Base-by-base conservation (phyloP, 106 monocot genomes). In the Agapanthus africanus region DNA sequence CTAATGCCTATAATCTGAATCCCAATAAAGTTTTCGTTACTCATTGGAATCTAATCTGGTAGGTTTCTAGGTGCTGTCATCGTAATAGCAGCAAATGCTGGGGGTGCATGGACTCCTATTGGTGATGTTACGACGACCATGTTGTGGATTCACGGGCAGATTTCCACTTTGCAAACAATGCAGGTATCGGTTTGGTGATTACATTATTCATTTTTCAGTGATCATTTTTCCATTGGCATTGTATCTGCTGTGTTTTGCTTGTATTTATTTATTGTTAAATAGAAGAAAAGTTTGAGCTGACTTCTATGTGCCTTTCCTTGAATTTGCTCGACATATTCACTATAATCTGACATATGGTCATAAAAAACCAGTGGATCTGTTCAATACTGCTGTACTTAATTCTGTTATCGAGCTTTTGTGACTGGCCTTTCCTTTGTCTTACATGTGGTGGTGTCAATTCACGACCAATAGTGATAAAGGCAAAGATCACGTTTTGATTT, bases 71-170 rank as follows among this genome's bases (percentile, higher is more conserved):
- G 97, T 70, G 97, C 89, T 77, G 97, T 97, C 75, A 82, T 97
- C 65, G 97, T 97, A n/a, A 89, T 97, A 80, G 89, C 97, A 71
- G 97, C 97, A 84, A 97, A 97, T 79, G 86, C 97, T 70, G 97
- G 97, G 34, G 97, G 97, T 73, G 91, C 97, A 65, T 97, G 97
- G 97, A 92, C 97, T 30, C 97, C 97, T 40, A 97, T 97, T 71
- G 97, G 97, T 84, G 97, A 97, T 87, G 92, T 97, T 33, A 97
- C 97, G 33, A 97, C 97, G 6, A 97, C 97, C 14, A 97, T 97
- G 97, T 69, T 97, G 54, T 97, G 97, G 97, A 97, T 97, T 70
- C 92, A 97, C 82, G 97, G 97, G 60, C 97, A 97, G 63, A 87
- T 97, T 8, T 82, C 92, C 36, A 89, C 97, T 60, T 66, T 97